Evolutionary conservation across 2,329 filamentous ascomycete species (phyloP).

Genomic region (Sarocladiaceae sp.): DNA sequence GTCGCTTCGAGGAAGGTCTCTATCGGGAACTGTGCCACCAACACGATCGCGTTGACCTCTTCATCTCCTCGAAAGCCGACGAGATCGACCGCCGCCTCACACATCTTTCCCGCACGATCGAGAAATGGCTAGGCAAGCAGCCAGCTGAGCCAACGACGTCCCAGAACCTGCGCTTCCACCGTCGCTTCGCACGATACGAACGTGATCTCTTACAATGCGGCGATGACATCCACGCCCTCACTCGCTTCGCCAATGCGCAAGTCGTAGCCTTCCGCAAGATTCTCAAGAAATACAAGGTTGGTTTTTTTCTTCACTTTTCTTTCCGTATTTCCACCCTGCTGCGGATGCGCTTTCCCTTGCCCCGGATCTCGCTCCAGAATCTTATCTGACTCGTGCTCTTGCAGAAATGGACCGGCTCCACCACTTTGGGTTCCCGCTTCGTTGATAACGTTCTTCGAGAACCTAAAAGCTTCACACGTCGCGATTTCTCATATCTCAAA

Average conservation of each 20-base stretch:
- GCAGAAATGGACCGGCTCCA: conserved; percentile 77
- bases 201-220: conserved; percentile 53
- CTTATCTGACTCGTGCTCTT: background rate
- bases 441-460: conserved; percentile 60
- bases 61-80: conserved; percentile 74
- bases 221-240: conserved; percentile 66
- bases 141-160: conserved; percentile 23
- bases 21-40: conserved; percentile 68
- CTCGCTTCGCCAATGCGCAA: conserved; percentile 70
- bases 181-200: conserved; percentile 50
- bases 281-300: conserved; percentile 76
- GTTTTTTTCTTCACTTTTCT: conserved; percentile 13
- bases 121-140: conserved; percentile 42
- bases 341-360: conserved; percentile 14
- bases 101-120: conserved; percentile 42
- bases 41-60: conserved; percentile 73
- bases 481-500: conserved; percentile 55
- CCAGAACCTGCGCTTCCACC: conserved; percentile 41
- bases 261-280: conserved; percentile 76
- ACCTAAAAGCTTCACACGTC: conserved; percentile 67
- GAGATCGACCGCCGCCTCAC: conserved; percentile 61
- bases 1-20: conserved; percentile 67
- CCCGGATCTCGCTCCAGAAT: background rate
- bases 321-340: background rate
- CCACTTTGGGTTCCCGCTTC: conserved; percentile 60